phyloP scores from a whole-genome alignment of 495 filamentous ascomycete species.

The Astrothelium subdiscretum region DNA sequence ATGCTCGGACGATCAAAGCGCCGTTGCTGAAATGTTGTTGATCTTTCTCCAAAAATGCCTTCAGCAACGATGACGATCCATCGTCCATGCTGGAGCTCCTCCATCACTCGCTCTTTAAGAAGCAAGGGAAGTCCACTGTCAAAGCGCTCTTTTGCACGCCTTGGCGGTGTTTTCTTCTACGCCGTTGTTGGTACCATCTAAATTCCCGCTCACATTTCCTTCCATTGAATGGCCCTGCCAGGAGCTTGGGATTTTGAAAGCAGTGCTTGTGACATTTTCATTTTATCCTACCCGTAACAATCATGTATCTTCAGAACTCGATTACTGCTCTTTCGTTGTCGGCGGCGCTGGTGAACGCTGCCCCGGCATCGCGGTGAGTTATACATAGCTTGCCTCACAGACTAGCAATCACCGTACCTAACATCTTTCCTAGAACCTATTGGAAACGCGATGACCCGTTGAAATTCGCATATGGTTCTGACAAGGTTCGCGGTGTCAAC shows the following conservation, averaged over 20 bases:
- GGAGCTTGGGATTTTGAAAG: neutral
- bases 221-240: conserved; percentile 1
- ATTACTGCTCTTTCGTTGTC: neutral
- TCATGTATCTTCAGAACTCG: neutral
- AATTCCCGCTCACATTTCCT: neutral
- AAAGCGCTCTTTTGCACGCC: neutral
- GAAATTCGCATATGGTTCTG: conserved; percentile 24
- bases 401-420: neutral
- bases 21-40: neutral
- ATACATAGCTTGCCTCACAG: neutral
- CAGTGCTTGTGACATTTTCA: neutral
- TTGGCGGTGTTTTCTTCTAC: neutral
- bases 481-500: conserved; percentile 38
- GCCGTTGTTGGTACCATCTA: neutral
- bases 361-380: neutral
- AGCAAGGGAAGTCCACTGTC: neutral
- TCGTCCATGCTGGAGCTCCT: neutral
- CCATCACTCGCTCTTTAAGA: neutral
- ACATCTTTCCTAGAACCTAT: neutral
- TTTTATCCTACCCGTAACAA: neutral
- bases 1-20: neutral
- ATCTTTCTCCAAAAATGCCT: neutral
- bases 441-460: conserved; percentile 17
- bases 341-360: neutral
- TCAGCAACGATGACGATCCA: neutral